Evolutionary conservation across 106 monocot species (phyloP), one percentile per base, ranked within the genome.

Genomic region (Vanilla planifolia): DNA sequence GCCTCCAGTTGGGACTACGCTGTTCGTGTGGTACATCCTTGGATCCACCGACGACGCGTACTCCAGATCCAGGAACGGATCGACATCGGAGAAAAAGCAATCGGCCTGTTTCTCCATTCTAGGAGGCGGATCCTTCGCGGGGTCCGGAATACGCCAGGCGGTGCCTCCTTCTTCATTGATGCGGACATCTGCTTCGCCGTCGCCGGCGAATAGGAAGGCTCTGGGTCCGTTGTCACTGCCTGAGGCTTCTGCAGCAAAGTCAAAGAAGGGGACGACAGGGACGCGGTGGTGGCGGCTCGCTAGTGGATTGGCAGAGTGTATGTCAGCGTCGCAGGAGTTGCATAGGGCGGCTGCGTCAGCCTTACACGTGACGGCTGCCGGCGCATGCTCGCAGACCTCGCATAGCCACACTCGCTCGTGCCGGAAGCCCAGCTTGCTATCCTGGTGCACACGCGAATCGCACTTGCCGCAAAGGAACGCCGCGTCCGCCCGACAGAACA

Each of bases 11-110:
- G 84, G 84, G 6, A 85, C 80, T 34, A 80, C 76, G 33, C 80
- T 69, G 43, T 85, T 76, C 20, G 57, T 43, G 24, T 75, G 75
- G 0, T 57, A 51, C 44, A 48, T 35, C 36, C 59, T 5, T 15
- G 51, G 42, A 19, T 71, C 71, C 57, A 59, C 45, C 9, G 66
- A 48, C 1, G 64, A 45, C 20, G 47, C 64, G 45, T 65, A 77
- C 25, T 81, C 76, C 39, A 76, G 68, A 67, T 81, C 76, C 43
- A 81, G 64, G 55, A 68, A 81, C 28, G 75, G 81, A 39, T 71
- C 72, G 27, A 75, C 61, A 9, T 61, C 61, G 2, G 51, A 37
- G 13, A 60, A 61, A 35, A 60, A 61, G 48, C 51, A 55, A 26
- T 67, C 48, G 2, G 51, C 39, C 5, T 51, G 29, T 46, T 65